A percentile compares a stretch with the other conserved stretches of the same genome.
Conservation (phyloP, 495 filamentous ascomycete species). For the Trichoderma reesei region DNA sequence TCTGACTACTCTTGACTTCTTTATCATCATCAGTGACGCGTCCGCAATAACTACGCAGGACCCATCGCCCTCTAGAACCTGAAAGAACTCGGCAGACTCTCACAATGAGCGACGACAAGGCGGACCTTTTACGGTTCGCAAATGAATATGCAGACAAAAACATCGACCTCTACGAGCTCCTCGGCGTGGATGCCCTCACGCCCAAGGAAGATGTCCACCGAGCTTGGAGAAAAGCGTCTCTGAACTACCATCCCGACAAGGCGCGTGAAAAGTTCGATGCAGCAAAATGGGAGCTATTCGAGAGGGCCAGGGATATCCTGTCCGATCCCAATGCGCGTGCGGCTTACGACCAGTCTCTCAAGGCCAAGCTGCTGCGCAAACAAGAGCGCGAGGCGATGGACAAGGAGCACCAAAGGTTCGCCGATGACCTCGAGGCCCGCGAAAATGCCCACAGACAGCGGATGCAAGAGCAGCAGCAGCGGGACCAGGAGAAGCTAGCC, state of each 20-base stretch:
- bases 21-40: background rate
- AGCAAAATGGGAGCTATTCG: conserved; percentile 36
- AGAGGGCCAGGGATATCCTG: conserved; percentile 37
- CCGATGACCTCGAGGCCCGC: conserved; percentile 26
- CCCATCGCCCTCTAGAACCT: background rate
- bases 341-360: conserved; percentile 32
- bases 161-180: conserved; percentile 37
- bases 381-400: conserved; percentile 22
- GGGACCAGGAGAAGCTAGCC: conserved; percentile 17
- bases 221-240: conserved; percentile 34
- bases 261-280: conserved; percentile 36
- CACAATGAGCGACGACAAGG: conserved; percentile 15
- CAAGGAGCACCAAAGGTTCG: conserved; percentile 21
- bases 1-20: background rate
- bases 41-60: background rate
- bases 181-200: conserved; percentile 31
- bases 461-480: conserved; percentile 19
- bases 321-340: conserved; percentile 27
- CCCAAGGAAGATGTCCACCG: conserved; percentile 34
- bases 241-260: conserved; percentile 45
- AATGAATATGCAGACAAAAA: conserved; percentile 30
- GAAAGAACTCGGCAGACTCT: background rate
- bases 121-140: conserved; percentile 32
- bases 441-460: conserved; percentile 17
- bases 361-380: conserved; percentile 28